A percentile compares a stretch with the other conserved stretches of the same genome.
These are phyloP conservation scores for Juglanconis oblonga DNA, from an alignment of 2,329 filamentous ascomycete genomes.

Conservation along the genomic window DNA sequence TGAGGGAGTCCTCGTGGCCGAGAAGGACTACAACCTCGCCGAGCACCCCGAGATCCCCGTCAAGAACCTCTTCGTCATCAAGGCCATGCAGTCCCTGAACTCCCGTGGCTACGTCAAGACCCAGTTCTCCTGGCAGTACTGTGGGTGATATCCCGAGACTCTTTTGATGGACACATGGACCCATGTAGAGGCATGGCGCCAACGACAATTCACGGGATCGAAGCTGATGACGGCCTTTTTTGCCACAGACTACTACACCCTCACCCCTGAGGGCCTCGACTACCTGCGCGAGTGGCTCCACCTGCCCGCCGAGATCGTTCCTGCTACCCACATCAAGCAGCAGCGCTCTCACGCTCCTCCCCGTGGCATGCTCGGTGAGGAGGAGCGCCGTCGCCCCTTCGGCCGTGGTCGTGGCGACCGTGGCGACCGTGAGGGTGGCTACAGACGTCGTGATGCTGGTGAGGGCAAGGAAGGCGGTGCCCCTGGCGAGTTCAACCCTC, in stretches of 20 bases:
- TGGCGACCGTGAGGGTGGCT: conserved; percentile 84
- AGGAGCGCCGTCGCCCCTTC: conserved; percentile 73
- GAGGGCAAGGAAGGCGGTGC: conserved; percentile 89
- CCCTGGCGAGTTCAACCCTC: conserved; percentile 86
- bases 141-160: conserved; percentile 10
- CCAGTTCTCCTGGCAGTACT: conserved; percentile 99
- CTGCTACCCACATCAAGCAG: conserved; percentile 99
- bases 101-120: conserved; percentile 99
- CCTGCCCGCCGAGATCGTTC: conserved; percentile 98
- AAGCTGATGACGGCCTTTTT: neutral
- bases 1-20: conserved; percentile 89
- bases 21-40: conserved; percentile 98
- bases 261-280: conserved; percentile 98
- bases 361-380: conserved; percentile 95
- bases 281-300: conserved; percentile 99
- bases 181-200: neutral
- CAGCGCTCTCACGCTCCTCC: conserved; percentile 97
- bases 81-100: conserved; percentile 97
- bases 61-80: conserved; percentile 99
- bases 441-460: conserved; percentile 85
- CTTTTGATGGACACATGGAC: neutral
- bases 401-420: conserved; percentile 66
- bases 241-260: conserved; percentile 87
- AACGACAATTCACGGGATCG: neutral
- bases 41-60: conserved; percentile 98